Evolutionary conservation across 495 filamentous ascomycete genomes (phyloP).

Genomic region (Xylaria scruposa): DNA sequence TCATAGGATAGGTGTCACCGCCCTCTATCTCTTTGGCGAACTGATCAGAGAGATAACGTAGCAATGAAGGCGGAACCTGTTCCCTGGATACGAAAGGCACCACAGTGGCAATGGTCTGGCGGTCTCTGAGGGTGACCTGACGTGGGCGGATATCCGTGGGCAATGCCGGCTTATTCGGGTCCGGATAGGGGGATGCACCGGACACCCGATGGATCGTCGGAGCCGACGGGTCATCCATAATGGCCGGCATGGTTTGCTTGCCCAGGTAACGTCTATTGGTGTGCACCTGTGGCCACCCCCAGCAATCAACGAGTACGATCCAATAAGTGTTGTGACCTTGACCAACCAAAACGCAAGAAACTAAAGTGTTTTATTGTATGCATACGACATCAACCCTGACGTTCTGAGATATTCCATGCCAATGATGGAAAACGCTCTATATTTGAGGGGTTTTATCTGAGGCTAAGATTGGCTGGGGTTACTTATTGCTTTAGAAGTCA

Average conservation of each 20-base stretch:
- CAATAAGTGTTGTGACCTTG: slow-evolving; percentile 3
- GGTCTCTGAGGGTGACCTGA: slow-evolving; percentile 87
- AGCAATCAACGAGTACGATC: background rate
- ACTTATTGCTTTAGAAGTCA: background rate
- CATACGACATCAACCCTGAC: slow-evolving; percentile 32
- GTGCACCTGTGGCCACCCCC: background rate
- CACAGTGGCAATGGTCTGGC: slow-evolving; percentile 88
- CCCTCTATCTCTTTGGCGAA: slow-evolving; percentile 94
- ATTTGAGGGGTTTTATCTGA: slow-evolving; percentile 9
- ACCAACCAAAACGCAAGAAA: slow-evolving; percentile 19
- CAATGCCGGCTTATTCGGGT: slow-evolving; percentile 63
- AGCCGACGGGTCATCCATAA: slow-evolving; percentile 77
- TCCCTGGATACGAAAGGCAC: slow-evolving; percentile 80
- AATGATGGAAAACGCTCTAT: slow-evolving; percentile 35
- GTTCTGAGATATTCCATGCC: slow-evolving; percentile 30
- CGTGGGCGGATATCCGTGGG: slow-evolving; percentile 75
- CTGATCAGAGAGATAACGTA: slow-evolving; percentile 83
- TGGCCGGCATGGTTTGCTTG: slow-evolving; percentile 72
- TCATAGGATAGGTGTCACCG: slow-evolving; percentile 96
- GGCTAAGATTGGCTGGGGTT: background rate
- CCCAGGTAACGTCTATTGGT: background rate
- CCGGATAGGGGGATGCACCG: slow-evolving; percentile 68
- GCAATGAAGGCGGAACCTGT: slow-evolving; percentile 75
- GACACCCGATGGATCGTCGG: slow-evolving; percentile 68
- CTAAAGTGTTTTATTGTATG: background rate